Base-by-base conservation (phyloP, 1,139 yeast genomes). In the Eremothecium sinecaudum region DNA sequence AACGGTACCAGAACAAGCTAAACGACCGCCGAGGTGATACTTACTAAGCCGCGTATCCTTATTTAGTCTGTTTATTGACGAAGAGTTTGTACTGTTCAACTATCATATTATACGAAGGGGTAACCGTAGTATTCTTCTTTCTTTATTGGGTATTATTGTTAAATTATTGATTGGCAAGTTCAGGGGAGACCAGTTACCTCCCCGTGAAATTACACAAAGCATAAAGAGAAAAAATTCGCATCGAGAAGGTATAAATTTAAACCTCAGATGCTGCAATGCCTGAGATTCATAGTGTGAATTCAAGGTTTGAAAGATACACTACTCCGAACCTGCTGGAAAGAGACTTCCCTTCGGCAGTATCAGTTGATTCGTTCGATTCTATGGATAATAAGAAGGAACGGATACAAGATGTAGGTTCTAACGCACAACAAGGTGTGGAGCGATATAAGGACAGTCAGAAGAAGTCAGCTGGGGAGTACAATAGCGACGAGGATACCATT, bases 401-500 rank as follows among this genome's bases (percentile, higher is more conserved):
- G 17, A 10, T 33, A n/a, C n/a, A n/a, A n/a, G 34, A 37, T 22
- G 28, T 25, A 17, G 24, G 13, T 21, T 26, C 18, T n/a, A n/a
- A n/a, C n/a, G n/a, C n/a, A n/a, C n/a, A n/a, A n/a, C n/a, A n/a
- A n/a, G n/a, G 30, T 21, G 16, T 32, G 19, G 13, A 30, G 15
- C 18, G 32, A 19, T 19, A 24, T n/a, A n/a, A 30, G 22, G 27
- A 22, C n/a, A 21, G 13, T n/a, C 14, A 18, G 11, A 18, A 16
- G 12, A 17, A 21, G 16, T 20, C 13, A 20, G 19, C 36, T n/a
- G 34, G 24, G 11, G 30, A 23, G 21, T 21, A 29, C 15, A 20
- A 18, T 15, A 19, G 21, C 14, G 31, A 26, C 23, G 35, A 34
- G 24, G 41, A 45, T 24, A 42, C 45, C 13, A 32, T 48, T 18